phyloP scores from a whole-genome alignment of 371 early-diverging fungal genomes.

The Mortierella polycephala region DNA sequence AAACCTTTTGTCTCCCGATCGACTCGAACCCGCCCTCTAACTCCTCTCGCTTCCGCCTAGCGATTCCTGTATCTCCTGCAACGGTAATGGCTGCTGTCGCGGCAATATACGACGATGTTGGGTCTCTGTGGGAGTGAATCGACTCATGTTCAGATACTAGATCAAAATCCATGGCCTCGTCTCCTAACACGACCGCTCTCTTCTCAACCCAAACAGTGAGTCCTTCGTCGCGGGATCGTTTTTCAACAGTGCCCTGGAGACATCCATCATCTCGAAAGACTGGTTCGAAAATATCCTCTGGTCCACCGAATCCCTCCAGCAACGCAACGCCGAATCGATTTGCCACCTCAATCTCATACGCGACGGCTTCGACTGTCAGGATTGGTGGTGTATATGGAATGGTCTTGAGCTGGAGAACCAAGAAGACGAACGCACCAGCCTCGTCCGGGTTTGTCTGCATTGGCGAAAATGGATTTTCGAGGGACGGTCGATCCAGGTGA shows the following conservation, averaged over 20 bases:
- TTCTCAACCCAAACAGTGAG: slow-evolving; percentile 53
- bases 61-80: neutral
- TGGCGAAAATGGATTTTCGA: slow-evolving; percentile 47
- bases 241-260: slow-evolving; percentile 39
- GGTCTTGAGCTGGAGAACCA: slow-evolving; percentile 50
- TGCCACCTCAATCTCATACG: slow-evolving; percentile 50
- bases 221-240: slow-evolving; percentile 33
- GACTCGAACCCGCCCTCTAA: slow-evolving; percentile 35
- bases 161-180: slow-evolving; percentile 41
- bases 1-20: slow-evolving; percentile 1
- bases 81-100: neutral
- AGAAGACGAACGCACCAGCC: slow-evolving; percentile 49
- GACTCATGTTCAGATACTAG: slow-evolving; percentile 40
- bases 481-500: slow-evolving; percentile 3
- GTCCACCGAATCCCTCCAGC: slow-evolving; percentile 27
- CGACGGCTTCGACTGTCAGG: slow-evolving; percentile 50
- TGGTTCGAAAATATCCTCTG: slow-evolving; percentile 24
- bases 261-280: slow-evolving; percentile 49
- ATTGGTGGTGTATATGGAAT: slow-evolving; percentile 52
- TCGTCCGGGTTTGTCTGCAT: slow-evolving; percentile 47
- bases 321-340: slow-evolving; percentile 40
- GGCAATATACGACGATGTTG: slow-evolving; percentile 1
- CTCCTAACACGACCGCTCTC: slow-evolving; percentile 40
- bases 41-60: slow-evolving; percentile 29
- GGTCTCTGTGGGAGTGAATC: slow-evolving; percentile 12